These are phyloP conservation scores for Euphorbia peplus DNA, from an alignment of 345 rosid genomes.

Conservation along the genomic window DNA sequence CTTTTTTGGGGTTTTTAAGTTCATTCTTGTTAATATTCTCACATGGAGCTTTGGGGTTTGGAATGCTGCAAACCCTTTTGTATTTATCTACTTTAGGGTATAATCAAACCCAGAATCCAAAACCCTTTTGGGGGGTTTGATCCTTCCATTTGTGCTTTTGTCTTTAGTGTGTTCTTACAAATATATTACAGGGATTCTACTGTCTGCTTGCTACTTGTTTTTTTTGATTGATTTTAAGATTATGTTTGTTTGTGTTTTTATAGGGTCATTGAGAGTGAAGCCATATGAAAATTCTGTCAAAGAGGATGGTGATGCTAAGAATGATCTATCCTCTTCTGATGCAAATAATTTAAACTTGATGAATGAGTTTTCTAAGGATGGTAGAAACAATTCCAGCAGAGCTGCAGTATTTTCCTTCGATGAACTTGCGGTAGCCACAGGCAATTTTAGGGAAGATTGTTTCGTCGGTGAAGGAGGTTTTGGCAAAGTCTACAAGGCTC, in stretches of 20 bases:
- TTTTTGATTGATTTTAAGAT: neutral
- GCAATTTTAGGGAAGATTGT: constrained; percentile 58
- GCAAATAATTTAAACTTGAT: constrained; percentile 45
- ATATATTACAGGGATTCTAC: too few relatives aligned
- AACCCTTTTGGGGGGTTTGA: constrained; percentile 15
- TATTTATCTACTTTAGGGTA: constrained; percentile 18
- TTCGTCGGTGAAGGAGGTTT: constrained; percentile 90
- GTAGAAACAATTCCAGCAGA: constrained; percentile 21
- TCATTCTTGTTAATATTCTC: neutral
- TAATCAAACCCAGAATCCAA: constrained; percentile 13
- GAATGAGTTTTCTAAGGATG: constrained; percentile 37
- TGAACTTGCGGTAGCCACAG: constrained; percentile 61
- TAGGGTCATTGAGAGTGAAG: constrained; percentile 47
- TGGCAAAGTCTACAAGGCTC: constrained; percentile 76
- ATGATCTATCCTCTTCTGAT: constrained; percentile 47
- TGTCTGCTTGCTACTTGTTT: constrained; percentile 16
- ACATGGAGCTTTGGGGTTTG: constrained; percentile 8
- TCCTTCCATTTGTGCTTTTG: constrained; percentile 10
- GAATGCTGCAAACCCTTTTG: neutral
- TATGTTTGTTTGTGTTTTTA: constrained; percentile 25
- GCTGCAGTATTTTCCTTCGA: constrained; percentile 54
- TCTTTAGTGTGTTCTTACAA: constrained; percentile 14
- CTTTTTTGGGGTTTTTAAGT: neutral
- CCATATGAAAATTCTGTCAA: constrained; percentile 34
- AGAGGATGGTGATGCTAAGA: constrained; percentile 36